Evolutionary conservation across 345 rosid species (phyloP).

Genomic region (Gossypium herbaceum): DNA sequence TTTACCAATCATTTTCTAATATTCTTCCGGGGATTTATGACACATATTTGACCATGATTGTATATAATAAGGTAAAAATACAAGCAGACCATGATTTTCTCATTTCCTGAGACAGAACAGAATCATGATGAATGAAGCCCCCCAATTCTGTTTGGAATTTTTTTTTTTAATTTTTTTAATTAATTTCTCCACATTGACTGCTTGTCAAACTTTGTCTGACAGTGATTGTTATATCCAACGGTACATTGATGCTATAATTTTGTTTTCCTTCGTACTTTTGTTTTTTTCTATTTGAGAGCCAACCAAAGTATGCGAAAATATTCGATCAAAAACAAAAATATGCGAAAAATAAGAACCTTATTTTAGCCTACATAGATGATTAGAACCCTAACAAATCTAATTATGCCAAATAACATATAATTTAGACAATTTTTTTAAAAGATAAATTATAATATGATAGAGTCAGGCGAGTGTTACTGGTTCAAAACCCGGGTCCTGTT

Average conservation of each 20-base stretch:
- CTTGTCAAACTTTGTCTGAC: conserved; percentile 1
- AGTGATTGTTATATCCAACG: neutral
- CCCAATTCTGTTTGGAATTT: neutral
- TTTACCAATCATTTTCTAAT: neutral
- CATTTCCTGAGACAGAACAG: neutral
- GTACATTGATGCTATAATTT: neutral
- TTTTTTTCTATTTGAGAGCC: neutral
- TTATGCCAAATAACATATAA: no score
- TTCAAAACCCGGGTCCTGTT: neutral
- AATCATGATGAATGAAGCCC: neutral
- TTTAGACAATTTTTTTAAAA: no score
- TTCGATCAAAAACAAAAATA: neutral
- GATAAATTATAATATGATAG: neutral
- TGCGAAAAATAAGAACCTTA: neutral
- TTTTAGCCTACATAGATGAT: neutral
- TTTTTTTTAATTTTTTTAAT: neutral
- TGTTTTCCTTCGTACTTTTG: neutral
- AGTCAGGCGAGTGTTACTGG: neutral
- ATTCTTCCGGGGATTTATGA: neutral
- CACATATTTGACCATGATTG: neutral
- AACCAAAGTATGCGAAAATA: neutral
- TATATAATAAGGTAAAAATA: neutral
- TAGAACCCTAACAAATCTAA: no score
- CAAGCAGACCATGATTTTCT: conserved; percentile 3
- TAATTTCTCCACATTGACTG: conserved; percentile 2